Evolutionary conservation across 148 eudicot species (phyloP).

Genomic region (Cornus suecica): DNA sequence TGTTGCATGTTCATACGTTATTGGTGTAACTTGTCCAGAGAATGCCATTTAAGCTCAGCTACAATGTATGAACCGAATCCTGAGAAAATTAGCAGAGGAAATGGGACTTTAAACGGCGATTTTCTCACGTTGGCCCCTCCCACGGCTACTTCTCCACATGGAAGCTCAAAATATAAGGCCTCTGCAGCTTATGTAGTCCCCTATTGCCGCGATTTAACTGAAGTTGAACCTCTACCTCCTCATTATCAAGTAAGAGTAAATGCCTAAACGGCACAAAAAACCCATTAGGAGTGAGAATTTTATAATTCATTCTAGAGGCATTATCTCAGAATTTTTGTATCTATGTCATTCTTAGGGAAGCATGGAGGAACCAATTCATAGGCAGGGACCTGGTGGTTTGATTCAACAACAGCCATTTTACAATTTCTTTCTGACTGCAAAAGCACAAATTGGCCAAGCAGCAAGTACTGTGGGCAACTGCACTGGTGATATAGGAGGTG

Average conservation of each 20-base stretch:
- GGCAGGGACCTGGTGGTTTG: constrained; percentile 16
- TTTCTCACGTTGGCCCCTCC: constrained; percentile 53
- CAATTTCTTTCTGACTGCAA: constrained; percentile 32
- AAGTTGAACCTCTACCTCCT: constrained; percentile 19
- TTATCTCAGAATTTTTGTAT: background rate
- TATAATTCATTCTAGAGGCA: background rate
- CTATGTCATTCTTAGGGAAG: constrained; percentile 22
- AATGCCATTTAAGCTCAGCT: constrained; percentile 25
- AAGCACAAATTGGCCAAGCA: constrained; percentile 15
- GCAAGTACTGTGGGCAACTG: constrained; percentile 9
- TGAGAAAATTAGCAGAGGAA: constrained; percentile 14
- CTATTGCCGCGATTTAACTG: constrained; percentile 11
- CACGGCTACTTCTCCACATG: constrained; percentile 16
- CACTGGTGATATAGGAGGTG: constrained; percentile 22
- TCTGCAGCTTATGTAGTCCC: constrained; percentile 13
- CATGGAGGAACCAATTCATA: constrained; percentile 8
- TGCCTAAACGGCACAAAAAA: background rate
- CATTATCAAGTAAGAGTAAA: constrained; percentile 37
- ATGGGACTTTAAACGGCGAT: constrained; percentile 28
- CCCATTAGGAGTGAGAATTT: background rate
- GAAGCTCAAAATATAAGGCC: constrained; percentile 22
- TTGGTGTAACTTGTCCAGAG: constrained; percentile 30
- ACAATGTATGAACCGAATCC: constrained; percentile 18
- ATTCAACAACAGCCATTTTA: constrained; percentile 24
- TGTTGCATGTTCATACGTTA: background rate